Evolutionary conservation across 2,329 filamentous ascomycete species (phyloP).

Genomic region (Chaetomium olivaceum): DNA sequence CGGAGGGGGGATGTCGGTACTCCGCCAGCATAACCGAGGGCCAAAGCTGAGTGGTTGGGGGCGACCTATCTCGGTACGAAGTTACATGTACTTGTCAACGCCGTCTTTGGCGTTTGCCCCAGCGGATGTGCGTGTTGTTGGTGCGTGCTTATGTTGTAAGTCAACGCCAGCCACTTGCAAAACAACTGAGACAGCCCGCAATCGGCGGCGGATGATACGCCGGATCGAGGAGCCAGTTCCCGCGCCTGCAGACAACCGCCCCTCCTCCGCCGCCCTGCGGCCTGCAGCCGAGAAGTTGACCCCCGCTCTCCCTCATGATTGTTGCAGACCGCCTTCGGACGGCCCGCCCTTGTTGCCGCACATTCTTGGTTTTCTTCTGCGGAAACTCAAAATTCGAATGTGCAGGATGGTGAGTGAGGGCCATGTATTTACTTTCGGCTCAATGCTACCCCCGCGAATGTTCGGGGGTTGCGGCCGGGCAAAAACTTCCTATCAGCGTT

Average conservation of each 20-base stretch:
- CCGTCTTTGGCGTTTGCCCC: neutral
- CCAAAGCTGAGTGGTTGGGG: neutral
- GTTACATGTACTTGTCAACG: neutral
- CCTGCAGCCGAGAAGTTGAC: constrained; percentile 25
- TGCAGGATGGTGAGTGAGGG: neutral
- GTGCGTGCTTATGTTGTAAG: neutral
- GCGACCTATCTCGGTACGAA: neutral
- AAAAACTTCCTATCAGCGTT: neutral
- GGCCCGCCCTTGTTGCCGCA: constrained; percentile 13
- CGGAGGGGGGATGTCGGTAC: neutral
- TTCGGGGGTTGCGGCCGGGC: neutral
- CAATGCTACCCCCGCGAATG: neutral
- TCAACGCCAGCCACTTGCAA: neutral
- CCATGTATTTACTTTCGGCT: neutral
- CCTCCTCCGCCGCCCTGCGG: constrained; percentile 8
- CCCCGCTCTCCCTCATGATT: constrained; percentile 8
- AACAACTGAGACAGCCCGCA: neutral
- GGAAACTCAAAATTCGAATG: neutral
- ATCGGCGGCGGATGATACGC: constrained; percentile 13
- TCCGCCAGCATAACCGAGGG: neutral
- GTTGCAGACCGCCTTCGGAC: constrained; percentile 22
- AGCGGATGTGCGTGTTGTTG: neutral
- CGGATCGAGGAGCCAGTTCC: constrained; percentile 21
- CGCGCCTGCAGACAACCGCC: constrained; percentile 24
- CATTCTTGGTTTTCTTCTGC: neutral